Conservation (phyloP, 345 rosid genomes). For the Sonneratia alba region DNA sequence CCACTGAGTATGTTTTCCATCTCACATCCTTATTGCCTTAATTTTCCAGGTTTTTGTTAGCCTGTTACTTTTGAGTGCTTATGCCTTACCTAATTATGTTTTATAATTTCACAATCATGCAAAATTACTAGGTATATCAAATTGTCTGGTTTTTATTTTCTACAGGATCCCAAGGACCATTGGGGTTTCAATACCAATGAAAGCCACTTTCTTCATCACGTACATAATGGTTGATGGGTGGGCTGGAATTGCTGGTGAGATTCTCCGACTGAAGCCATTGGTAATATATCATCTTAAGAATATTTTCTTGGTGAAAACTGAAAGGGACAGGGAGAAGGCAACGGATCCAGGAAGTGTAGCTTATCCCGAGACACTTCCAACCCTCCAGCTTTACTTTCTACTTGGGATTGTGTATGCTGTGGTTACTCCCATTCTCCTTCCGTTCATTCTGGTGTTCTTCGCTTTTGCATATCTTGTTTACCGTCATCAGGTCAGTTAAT, state of each 20-base stretch:
- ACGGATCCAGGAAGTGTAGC: slow-evolving; percentile 87
- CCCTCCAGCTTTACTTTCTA: slow-evolving; percentile 87
- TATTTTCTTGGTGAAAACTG: slow-evolving; percentile 85
- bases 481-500: slow-evolving; percentile 82
- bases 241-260: slow-evolving; percentile 96
- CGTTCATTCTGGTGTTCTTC: slow-evolving; percentile 81
- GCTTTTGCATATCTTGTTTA: slow-evolving; percentile 89
- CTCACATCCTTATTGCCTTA: slow-evolving; percentile 2
- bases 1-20: slow-evolving; percentile 57
- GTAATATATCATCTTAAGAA: slow-evolving; percentile 88
- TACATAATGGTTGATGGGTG: slow-evolving; percentile 98
- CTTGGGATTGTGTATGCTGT: slow-evolving; percentile 91
- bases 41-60: neutral
- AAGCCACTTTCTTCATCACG: slow-evolving; percentile 90
- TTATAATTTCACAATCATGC: neutral
- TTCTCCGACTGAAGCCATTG: slow-evolving; percentile 72
- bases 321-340: slow-evolving; percentile 66
- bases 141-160: neutral
- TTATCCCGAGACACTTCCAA: slow-evolving; percentile 77
- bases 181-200: slow-evolving; percentile 97
- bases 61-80: too few relatives aligned
- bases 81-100: neutral
- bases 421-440: slow-evolving; percentile 92
- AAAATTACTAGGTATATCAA: neutral
- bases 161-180: slow-evolving; percentile 91